A percentile compares a stretch with the other conserved stretches of the same genome.
Evolutionary conservation across 2,329 filamentous ascomycete species (phyloP).

Genomic region (Penicillium crustosum): DNA sequence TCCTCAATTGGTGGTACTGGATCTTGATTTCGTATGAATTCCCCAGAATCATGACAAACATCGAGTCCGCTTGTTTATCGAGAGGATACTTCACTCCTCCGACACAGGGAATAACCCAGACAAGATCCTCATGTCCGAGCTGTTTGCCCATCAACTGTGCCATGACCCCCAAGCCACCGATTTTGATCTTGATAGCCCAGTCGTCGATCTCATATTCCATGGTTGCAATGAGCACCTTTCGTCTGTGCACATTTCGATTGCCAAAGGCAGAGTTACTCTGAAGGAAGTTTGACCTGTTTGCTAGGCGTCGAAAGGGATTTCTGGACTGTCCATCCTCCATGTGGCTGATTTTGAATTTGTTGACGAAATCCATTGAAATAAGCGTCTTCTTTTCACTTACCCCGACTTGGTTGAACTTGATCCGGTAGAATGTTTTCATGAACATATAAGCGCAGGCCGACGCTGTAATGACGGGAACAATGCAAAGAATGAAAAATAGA

Average conservation of each 20-base stretch:
- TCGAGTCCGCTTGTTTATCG: slow-evolving; percentile 60
- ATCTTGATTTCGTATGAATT: slow-evolving; percentile 62
- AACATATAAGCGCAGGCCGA: slow-evolving; percentile 55
- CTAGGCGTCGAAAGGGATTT: slow-evolving; percentile 37
- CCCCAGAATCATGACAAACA: slow-evolving; percentile 62
- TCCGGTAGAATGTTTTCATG: slow-evolving; percentile 61
- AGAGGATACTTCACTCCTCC: slow-evolving; percentile 64
- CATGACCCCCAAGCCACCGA: slow-evolving; percentile 69
- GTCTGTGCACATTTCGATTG: slow-evolving; percentile 35
- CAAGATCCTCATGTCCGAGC: slow-evolving; percentile 62
- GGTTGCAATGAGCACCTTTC: slow-evolving; percentile 66
- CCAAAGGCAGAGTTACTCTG: slow-evolving; percentile 39
- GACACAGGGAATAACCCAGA: slow-evolving; percentile 65
- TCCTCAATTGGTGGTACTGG: slow-evolving; percentile 62
- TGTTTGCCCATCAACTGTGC: slow-evolving; percentile 68
- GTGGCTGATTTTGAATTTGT: slow-evolving; percentile 35
- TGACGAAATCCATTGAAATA: slow-evolving; percentile 38
- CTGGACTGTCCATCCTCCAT: slow-evolving; percentile 29
- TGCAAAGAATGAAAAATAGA: slow-evolving; percentile 55
- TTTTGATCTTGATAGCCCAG: slow-evolving; percentile 70
- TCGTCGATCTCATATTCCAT: slow-evolving; percentile 73
- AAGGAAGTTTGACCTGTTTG: slow-evolving; percentile 39
- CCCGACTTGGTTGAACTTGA: slow-evolving; percentile 63
- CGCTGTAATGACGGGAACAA: slow-evolving; percentile 55
- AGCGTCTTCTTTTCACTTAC: slow-evolving; percentile 51